Percentiles rank a stretch among this genome's conserved stretches.
Conservation (phyloP, 192 early-diverging fungal genomes). For the Coemansia pectinata region DNA sequence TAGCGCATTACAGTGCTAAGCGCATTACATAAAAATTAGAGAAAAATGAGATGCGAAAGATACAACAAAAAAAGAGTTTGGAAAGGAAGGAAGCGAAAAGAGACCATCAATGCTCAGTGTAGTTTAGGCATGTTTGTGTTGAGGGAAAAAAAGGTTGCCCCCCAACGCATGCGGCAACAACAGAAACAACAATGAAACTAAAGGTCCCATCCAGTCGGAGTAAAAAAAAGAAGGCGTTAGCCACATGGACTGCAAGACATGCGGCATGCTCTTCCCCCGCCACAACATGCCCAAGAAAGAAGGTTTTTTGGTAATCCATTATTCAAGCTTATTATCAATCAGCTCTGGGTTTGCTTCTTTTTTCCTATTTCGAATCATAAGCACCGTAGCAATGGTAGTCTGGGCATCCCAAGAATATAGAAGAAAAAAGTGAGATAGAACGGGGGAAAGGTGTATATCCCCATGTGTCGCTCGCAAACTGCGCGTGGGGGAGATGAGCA, state of each 20-base stretch:
- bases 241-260: background rate
- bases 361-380: background rate
- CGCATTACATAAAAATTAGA: background rate
- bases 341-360: background rate
- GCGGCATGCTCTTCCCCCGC: background rate
- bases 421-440: background rate
- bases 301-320: background rate
- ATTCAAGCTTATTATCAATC: background rate
- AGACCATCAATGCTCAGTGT: background rate
- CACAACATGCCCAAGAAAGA: background rate
- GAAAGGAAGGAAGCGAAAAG: background rate
- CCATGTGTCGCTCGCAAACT: background rate
- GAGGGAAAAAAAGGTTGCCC: background rate
- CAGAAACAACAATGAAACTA: constrained; percentile 1
- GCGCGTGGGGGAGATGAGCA: background rate
- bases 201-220: background rate
- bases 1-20: background rate
- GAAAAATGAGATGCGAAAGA: background rate
- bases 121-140: background rate
- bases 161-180: background rate
- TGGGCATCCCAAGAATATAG: background rate
- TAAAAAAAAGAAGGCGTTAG: constrained; percentile 1
- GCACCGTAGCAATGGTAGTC: background rate
- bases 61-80: background rate
- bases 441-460: background rate